Evolutionary conservation across 805 yeast species (phyloP).

Genomic region (Jamesozyma rosinii): DNA sequence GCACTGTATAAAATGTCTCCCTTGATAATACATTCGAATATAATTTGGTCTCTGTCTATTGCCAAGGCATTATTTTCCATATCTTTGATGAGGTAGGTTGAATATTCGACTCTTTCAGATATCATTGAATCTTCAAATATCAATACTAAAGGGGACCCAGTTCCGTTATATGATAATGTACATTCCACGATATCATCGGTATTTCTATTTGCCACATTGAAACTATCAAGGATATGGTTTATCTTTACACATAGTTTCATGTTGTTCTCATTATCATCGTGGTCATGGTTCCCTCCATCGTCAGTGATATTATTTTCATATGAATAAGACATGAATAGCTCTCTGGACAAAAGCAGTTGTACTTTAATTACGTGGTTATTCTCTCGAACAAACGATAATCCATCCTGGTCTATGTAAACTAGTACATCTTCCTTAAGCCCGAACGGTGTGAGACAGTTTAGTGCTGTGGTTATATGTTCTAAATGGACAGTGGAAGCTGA

Average conservation of each 20-base stretch:
- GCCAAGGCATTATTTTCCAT: conserved; percentile 33
- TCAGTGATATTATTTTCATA: conserved; percentile 12
- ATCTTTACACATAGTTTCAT: conserved; percentile 37
- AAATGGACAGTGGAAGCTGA: conserved; percentile 41
- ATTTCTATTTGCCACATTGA: conserved; percentile 35
- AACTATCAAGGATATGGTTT: conserved; percentile 41
- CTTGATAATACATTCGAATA: conserved; percentile 44
- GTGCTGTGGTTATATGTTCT: conserved; percentile 38
- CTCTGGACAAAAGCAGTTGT: conserved; percentile 29
- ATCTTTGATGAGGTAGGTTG: conserved; percentile 36
- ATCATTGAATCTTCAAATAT: conserved; percentile 47
- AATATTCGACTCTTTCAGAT: conserved; percentile 48
- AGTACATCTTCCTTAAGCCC: conserved; percentile 33
- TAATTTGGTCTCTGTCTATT: conserved; percentile 36
- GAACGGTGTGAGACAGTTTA: conserved; percentile 36
- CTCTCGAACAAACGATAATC: conserved; percentile 43
- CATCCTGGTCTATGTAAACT: conserved; percentile 40
- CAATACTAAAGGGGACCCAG: conserved; percentile 46
- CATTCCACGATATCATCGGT: conserved; percentile 35
- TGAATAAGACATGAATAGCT: conserved; percentile 24
- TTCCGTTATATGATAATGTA: conserved; percentile 40
- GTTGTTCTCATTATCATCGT: conserved; percentile 14
- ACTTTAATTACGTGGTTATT: conserved; percentile 35
- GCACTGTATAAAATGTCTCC: conserved; percentile 47
- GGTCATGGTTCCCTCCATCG: background rate